Percentiles rank a stretch among this genome's conserved stretches.
These are phyloP conservation scores for Backusella sp. DNA, from an alignment of 192 early-diverging fungal genomes.

Conservation along the genomic window DNA sequence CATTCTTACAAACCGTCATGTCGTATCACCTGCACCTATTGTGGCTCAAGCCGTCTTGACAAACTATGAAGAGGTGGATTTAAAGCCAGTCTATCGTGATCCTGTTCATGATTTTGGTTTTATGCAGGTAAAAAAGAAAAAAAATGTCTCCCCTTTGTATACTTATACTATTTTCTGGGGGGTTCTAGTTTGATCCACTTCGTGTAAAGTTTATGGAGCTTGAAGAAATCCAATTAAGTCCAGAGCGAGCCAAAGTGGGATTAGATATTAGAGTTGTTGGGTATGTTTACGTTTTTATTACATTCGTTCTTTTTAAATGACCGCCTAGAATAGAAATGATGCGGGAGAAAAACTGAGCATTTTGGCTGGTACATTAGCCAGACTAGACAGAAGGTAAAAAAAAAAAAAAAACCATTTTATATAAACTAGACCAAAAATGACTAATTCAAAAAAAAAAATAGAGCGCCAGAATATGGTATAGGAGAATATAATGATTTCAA, in stretches of 20 bases:
- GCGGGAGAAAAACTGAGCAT: conserved; percentile 81
- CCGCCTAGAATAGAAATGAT: conserved; percentile 49
- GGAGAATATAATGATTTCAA: conserved; percentile 79
- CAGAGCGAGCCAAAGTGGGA: conserved; percentile 70
- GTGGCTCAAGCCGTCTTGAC: conserved; percentile 69
- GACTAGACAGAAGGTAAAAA: conserved; percentile 60
- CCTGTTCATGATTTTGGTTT: conserved; percentile 88
- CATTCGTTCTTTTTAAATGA: not conserved
- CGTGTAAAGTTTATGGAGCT: conserved; percentile 70
- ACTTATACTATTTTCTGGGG: too few species aligned
- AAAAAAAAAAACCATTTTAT: not conserved
- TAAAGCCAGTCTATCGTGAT: conserved; percentile 74
- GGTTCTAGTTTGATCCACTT: conserved; percentile 57
- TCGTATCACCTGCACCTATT: conserved; percentile 71
- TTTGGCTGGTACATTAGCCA: conserved; percentile 69
- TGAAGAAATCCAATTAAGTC: conserved; percentile 63
- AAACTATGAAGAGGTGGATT: conserved; percentile 75
- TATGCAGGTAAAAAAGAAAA: conserved; percentile 35
- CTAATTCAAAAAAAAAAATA: conserved; percentile 17
- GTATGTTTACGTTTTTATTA: conserved; percentile 10
- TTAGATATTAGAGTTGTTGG: conserved; percentile 78
- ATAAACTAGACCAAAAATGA: conserved; percentile 5
- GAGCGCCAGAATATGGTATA: conserved; percentile 66
- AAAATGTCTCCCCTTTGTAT: not conserved
- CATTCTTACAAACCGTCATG: conserved; percentile 78